A percentile compares a stretch with the other conserved stretches of the same genome.
phyloP scores from a whole-genome alignment of 2,329 filamentous ascomycete genomes.

The Cytospora leucostoma region DNA sequence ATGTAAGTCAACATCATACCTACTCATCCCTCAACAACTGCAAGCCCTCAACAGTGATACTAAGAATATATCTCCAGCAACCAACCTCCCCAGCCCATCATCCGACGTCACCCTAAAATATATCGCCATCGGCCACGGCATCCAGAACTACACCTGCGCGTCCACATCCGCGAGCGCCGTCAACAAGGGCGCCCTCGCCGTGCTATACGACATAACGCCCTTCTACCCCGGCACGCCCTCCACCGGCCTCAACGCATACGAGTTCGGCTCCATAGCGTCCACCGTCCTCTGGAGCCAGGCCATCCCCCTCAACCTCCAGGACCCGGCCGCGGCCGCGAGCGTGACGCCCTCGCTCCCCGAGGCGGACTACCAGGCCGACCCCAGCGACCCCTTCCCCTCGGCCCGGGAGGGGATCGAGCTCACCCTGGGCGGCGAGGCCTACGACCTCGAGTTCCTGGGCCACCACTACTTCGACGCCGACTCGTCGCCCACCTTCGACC shows the following conservation, averaged over 20 bases:
- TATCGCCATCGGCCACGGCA: slow-evolving; percentile 64
- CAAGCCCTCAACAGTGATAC: neutral
- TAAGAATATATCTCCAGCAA: slow-evolving; percentile 33
- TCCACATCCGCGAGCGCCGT: slow-evolving; percentile 38
- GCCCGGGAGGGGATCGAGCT: slow-evolving; percentile 40
- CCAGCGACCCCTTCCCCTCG: slow-evolving; percentile 47
- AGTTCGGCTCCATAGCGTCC: slow-evolving; percentile 45
- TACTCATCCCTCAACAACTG: neutral
- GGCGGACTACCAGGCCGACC: slow-evolving; percentile 44
- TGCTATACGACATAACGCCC: slow-evolving; percentile 58
- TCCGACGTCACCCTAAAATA: slow-evolving; percentile 47
- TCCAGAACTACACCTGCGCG: slow-evolving; percentile 69
- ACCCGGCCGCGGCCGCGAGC: slow-evolving; percentile 30
- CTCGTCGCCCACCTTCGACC: slow-evolving; percentile 61
- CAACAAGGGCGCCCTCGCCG: slow-evolving; percentile 58
- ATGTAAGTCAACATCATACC: slow-evolving; percentile 33
- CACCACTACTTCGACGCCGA: slow-evolving; percentile 66
- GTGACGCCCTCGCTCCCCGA: slow-evolving; percentile 36
- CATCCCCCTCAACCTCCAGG: slow-evolving; percentile 52
- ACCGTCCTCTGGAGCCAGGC: slow-evolving; percentile 43
- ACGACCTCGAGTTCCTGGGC: slow-evolving; percentile 52
- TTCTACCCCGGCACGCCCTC: slow-evolving; percentile 51
- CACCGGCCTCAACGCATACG: slow-evolving; percentile 40
- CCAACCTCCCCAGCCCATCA: slow-evolving; percentile 48
- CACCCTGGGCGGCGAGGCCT: slow-evolving; percentile 36